Evolutionary conservation across 768 basidiomycete species (phyloP), one percentile per base, ranked within the genome.

Genomic region (Serendipita sp.): DNA sequence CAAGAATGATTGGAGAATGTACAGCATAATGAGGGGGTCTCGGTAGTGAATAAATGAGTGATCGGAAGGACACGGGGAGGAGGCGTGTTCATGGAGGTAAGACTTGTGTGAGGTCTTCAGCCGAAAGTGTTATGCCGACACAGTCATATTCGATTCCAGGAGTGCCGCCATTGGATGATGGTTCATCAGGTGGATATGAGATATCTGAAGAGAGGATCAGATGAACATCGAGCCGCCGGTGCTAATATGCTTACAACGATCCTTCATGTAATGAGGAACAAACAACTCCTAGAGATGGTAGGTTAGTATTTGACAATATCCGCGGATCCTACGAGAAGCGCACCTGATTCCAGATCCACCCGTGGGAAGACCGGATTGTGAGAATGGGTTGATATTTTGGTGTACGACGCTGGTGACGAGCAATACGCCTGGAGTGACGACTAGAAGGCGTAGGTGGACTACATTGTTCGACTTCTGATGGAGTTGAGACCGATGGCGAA

Each of bases 341-440:
- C 11, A 58, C 53, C 53, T 58, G 53, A 24, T 58, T 58, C 53
- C 53, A 58, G 31, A 58, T 58, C 53, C 53, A 58, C 24, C 53
- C 53, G 53, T 58, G 53, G 53, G 53, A 58, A 33, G 53, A 58
- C 24, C 53, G 53, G 26, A 58, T 58, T n/a, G 53, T 58, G n/a
- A 58, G 33, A 30, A 58, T 58, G 20, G 53, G 53, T 26, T 58
- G 53, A 58, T 58, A 58, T 58, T 58, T 58, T 58, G 53, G 53
- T 22, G 24, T 58, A 33, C 53, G 53, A 58, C 26, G 11, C 53
- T 33, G 20, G 11, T 24, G 9, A 24, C 53, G 53, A 24, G 24
- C 20, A 50, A 28, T 7, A 22, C 20, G 53, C 24, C 30, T 28
- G 33, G 53, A 50, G 45, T 9, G 9, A 58, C 53, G 53, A 33